A percentile compares a stretch with the other conserved stretches of the same genome.
Conservation (phyloP, 2,329 filamentous ascomycete genomes). For the Phialophora macrospora region DNA sequence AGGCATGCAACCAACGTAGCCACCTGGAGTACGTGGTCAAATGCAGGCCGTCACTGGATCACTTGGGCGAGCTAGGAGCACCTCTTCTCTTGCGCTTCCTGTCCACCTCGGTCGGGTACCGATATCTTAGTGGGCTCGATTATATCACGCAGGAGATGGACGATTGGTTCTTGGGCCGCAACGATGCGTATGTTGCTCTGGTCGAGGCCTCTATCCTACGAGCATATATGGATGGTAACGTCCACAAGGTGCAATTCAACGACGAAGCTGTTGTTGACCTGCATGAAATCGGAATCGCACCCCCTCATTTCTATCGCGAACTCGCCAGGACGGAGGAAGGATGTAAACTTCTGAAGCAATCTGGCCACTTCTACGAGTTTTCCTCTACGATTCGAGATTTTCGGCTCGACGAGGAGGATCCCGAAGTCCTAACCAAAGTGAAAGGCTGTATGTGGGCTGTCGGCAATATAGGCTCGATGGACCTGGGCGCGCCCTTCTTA, state of each 20-base stretch:
- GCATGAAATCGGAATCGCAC: slow-evolving; percentile 67
- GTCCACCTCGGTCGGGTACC: slow-evolving; percentile 94
- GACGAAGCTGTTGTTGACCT: slow-evolving; percentile 64
- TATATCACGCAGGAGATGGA: slow-evolving; percentile 99
- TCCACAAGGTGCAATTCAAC: slow-evolving; percentile 52
- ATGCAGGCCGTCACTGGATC: slow-evolving; percentile 90
- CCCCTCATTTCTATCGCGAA: slow-evolving; percentile 98
- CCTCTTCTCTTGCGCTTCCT: slow-evolving; percentile 89
- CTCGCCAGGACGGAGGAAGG: slow-evolving; percentile 91
- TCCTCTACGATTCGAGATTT: slow-evolving; percentile 85
- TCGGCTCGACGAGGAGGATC: slow-evolving; percentile 80
- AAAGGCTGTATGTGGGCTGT: slow-evolving; percentile 98
- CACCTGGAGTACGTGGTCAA: slow-evolving; percentile 96
- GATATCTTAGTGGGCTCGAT: slow-evolving; percentile 94
- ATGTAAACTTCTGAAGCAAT: slow-evolving; percentile 84
- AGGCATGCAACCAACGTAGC: slow-evolving; percentile 89
- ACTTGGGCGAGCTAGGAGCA: slow-evolving; percentile 94
- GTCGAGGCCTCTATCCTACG: slow-evolving; percentile 95
- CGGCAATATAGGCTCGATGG: slow-evolving; percentile 97
- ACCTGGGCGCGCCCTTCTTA: slow-evolving; percentile 90
- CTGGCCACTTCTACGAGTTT: slow-evolving; percentile 96
- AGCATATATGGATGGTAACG: slow-evolving; percentile 66
- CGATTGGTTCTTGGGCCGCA: slow-evolving; percentile 96
- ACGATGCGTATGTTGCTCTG: slow-evolving; percentile 91
- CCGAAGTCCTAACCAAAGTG: slow-evolving; percentile 85